Base-by-base conservation (phyloP, 2,329 filamentous ascomycete genomes). In the Fusarium tanahbumbuense region DNA sequence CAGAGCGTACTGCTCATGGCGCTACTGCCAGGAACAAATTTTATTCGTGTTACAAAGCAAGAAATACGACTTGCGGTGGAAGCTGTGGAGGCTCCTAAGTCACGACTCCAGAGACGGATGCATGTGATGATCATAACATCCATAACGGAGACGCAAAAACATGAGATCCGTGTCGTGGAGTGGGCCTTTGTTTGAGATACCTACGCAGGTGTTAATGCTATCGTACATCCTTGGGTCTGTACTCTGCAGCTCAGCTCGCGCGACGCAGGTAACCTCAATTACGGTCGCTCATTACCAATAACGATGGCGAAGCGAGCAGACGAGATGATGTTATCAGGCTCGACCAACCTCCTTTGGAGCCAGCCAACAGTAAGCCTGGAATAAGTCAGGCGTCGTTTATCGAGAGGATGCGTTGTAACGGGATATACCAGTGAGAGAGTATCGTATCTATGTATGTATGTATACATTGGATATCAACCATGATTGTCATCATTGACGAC, bases 401-500 rank as follows among this genome's bases (percentile, higher is more conserved):
- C n/a, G 18, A 23, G 49, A 37, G 40, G 52, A 50, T 54, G 48
- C 15, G 27, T 32, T 68, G 66, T 56, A 56, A 37, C 27, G 46
- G 53, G 64, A 56, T 47, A 50, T 57, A 44, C 34, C 16, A n/a
- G 34, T 55, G 37, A 53, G 49, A 62, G 37, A 54, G 47, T 20
- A 52, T 37, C 32, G 47, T 20, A 52, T 37, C 32, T 22, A 22
- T 22, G 20, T 50, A 50, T 52, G 49, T 27, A 42, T 52, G 49
- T 27, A 42, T 62, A 40, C 25, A 58, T 37, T 37, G 34, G 34
- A 37, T 37, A 52, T 72, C 68, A 68, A 71, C 58, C 68, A 62
- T 71, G 67, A 61, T 41, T 60, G 55, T 64, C 53, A 65, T 57
- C 53, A 53, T 64, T 41, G 41, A 58, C 63, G 67, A 73, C 67